Evolutionary conservation across 345 rosid species (phyloP).

Genomic region (Eutrema heterophyllum): DNA sequence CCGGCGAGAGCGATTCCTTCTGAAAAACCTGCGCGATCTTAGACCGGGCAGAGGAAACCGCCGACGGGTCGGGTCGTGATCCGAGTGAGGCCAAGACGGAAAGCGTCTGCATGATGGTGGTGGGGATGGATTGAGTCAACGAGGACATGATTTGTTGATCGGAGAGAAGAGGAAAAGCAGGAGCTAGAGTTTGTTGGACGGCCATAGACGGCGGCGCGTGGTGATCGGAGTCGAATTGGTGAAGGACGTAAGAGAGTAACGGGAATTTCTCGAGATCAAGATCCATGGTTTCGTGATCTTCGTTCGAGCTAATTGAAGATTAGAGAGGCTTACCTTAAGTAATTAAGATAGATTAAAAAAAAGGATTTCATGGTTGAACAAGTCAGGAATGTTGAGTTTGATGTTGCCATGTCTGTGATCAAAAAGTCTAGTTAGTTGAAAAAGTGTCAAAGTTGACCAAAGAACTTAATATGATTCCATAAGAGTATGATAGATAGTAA

Average conservation of each 20-base stretch:
- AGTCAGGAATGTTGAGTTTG: slow-evolving; percentile 17
- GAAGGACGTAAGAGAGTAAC: slow-evolving; percentile 55
- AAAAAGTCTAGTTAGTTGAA: neutral
- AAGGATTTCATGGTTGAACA: slow-evolving; percentile 9
- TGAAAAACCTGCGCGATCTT: slow-evolving; percentile 45
- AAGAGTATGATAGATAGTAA: neutral
- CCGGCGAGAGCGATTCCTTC: slow-evolving; percentile 33
- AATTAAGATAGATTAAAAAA: too few species aligned
- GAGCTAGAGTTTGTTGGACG: slow-evolving; percentile 28
- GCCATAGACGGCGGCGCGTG: slow-evolving; percentile 40
- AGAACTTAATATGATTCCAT: neutral
- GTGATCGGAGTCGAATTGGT: slow-evolving; percentile 36
- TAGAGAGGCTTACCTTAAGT: slow-evolving; percentile 5
- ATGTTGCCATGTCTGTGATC: slow-evolving; percentile 15
- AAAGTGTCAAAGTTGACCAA: neutral
- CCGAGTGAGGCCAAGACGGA: slow-evolving; percentile 63
- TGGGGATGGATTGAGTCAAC: slow-evolving; percentile 50
- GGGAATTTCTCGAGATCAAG: slow-evolving; percentile 49
- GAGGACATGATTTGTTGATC: slow-evolving; percentile 44
- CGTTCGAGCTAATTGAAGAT: neutral
- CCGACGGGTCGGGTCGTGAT: slow-evolving; percentile 62
- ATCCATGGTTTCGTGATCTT: slow-evolving; percentile 40
- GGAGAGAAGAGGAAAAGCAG: slow-evolving; percentile 43
- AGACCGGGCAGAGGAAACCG: slow-evolving; percentile 56
- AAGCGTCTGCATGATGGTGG: slow-evolving; percentile 45